phyloP scores from a whole-genome alignment of 768 basidiomycete genomes.

The Coprinopsis cinerea region DNA sequence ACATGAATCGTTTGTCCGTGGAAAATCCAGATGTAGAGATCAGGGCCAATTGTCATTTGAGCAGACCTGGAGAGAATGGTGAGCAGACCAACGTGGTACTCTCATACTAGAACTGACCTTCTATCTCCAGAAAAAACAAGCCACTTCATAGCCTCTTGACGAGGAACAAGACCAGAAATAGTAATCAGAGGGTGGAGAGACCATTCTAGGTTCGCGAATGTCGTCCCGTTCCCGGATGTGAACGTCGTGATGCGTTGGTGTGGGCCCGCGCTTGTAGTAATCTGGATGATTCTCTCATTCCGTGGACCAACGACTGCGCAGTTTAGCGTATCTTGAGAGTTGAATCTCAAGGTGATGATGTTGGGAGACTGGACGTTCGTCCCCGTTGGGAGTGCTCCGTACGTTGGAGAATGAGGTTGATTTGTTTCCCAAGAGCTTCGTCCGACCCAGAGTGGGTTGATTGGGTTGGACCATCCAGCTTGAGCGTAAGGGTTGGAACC shows the following conservation, averaged over 20 bases:
- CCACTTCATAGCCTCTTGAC: constrained; percentile 13
- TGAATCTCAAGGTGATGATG: constrained; percentile 16
- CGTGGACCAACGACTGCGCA: constrained; percentile 16
- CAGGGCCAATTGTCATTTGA: constrained; percentile 8
- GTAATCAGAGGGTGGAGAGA: constrained; percentile 12
- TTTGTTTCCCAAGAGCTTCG: constrained; percentile 4
- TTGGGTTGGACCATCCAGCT: constrained; percentile 17
- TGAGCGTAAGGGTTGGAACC: constrained; percentile 18
- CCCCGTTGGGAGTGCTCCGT: constrained; percentile 16
- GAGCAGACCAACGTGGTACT: neutral
- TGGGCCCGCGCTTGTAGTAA: constrained; percentile 13
- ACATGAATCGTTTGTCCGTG: constrained; percentile 9
- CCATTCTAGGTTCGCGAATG: constrained; percentile 18
- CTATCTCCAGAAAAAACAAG: constrained; percentile 11
- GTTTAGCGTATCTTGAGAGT: constrained; percentile 15
- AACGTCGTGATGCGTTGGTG: constrained; percentile 13
- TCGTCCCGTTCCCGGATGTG: constrained; percentile 10
- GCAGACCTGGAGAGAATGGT: constrained; percentile 6
- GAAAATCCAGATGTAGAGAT: constrained; percentile 13
- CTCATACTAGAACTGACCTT: constrained; percentile 4
- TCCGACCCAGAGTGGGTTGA: constrained; percentile 5
- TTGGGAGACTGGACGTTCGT: constrained; percentile 16
- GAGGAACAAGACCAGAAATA: constrained; percentile 10
- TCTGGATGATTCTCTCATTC: constrained; percentile 14
- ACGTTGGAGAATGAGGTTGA: constrained; percentile 14